These are phyloP conservation scores for Raddia guianensis DNA, from an alignment of 176 grass and related monocot genomes.

Conservation along the genomic window DNA sequence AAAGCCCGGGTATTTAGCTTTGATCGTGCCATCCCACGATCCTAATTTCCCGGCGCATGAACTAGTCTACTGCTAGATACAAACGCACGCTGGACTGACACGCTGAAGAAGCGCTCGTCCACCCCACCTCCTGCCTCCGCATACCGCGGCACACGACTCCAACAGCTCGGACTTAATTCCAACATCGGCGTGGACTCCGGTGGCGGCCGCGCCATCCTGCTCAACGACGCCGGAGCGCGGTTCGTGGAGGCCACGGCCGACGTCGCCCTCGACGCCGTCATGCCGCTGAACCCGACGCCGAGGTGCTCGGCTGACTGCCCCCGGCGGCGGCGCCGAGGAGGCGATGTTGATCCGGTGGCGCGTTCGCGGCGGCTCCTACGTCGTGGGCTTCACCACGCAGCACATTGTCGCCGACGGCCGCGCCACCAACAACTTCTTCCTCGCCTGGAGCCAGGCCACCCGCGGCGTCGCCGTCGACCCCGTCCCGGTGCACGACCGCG, in stretches of 20 bases:
- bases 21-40: too few species aligned
- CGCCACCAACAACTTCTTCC: slow-evolving; percentile 36
- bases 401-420: slow-evolving; percentile 42
- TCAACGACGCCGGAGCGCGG: slow-evolving; percentile 38
- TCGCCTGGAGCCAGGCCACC: slow-evolving; percentile 45
- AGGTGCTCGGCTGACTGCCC: slow-evolving; percentile 19
- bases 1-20: too few species aligned
- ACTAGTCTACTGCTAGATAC: too few species aligned
- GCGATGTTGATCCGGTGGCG: slow-evolving; percentile 29
- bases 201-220: slow-evolving; percentile 23
- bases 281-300: background rate
- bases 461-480: slow-evolving; percentile 24
- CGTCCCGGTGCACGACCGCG: slow-evolving; percentile 29
- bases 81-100: too few species aligned
- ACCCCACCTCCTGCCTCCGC: too few species aligned
- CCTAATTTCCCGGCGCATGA: too few species aligned
- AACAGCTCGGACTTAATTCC: too few species aligned
- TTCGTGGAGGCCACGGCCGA: slow-evolving; percentile 36
- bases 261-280: background rate
- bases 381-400: slow-evolving; percentile 34
- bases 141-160: too few species aligned
- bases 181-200: slow-evolving; percentile 3
- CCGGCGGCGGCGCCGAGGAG: slow-evolving; percentile 21
- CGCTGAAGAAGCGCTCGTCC: too few species aligned
- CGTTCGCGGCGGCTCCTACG: slow-evolving; percentile 31